Evolutionary conservation across 1,284 basidiomycete genomes (phyloP), one percentile per base, ranked within the genome.

Genomic region (Pseudozyma flocculosa): DNA sequence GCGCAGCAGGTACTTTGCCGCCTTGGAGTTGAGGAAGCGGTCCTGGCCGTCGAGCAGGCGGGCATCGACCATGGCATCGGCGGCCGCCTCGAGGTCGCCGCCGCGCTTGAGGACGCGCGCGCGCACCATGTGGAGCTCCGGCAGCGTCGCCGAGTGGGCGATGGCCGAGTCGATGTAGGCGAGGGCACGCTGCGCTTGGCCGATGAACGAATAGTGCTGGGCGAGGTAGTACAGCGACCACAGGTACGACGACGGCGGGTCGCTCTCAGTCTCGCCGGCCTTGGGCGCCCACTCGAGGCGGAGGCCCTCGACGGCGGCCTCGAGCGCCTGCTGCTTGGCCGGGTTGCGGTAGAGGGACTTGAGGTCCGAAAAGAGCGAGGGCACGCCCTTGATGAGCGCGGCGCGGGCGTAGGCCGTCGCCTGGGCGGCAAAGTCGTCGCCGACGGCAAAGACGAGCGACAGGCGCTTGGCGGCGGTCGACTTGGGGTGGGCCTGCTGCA

Each of bases 151-250:
- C 0, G 95, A 95, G 76, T 98, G 94, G 18, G 80, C 73, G 17
- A 92, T 80, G 2, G 92, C 84, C 1, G 79, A 67, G 26, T 87
- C 82, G 24, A 97, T 82, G 18, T 89, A 80, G 18, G 82, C 79
- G 14, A 97, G 80, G 0, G 94, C 86, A 43, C 83, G 82, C 3
- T 23, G 24, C 43, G 79, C 73, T 23, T 79, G 68, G 9, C 79
- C 79, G 23, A 68, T 72, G 84, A 68, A 61, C 1, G 91, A 88
- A 72, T 94, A 84, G 78, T 96, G 92, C 63, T 96, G 90, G 0
- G 91, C 88, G 42, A 96, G 86, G 82, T 88, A 96, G 81, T 96
- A 97, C 48, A 97, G 85, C 4, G 88, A 86, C 94, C 95, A 99
- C 19, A 98, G 84, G 68, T 94, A 89, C 9, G 87, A 87, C 2